Conservation (phyloP, 352 stramenopile species). For the Phytopythium boreale region DNA sequence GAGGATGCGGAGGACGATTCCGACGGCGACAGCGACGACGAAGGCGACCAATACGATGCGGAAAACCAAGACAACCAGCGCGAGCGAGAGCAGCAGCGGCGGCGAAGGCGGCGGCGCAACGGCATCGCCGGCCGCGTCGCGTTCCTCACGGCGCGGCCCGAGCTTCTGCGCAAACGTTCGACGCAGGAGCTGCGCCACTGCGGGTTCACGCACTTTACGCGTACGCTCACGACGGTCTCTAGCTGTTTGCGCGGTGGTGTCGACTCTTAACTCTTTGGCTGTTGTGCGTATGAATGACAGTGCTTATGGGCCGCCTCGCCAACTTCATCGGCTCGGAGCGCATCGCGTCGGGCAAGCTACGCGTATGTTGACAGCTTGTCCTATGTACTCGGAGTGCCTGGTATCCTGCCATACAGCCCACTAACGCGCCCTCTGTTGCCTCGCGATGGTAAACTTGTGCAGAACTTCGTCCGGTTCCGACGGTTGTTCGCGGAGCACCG, state of each 20-base stretch:
- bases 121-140: slow-evolving; percentile 43
- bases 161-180: slow-evolving; percentile 63
- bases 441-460: not conserved
- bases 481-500: slow-evolving; percentile 68
- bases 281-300: slow-evolving; percentile 16
- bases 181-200: slow-evolving; percentile 59
- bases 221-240: slow-evolving; percentile 27
- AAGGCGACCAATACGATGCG: slow-evolving; percentile 14
- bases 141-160: slow-evolving; percentile 73
- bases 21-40: slow-evolving; percentile 24
- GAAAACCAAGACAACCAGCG: slow-evolving; percentile 1
- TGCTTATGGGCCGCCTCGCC: slow-evolving; percentile 69
- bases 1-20: slow-evolving; percentile 17
- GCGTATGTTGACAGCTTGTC: slow-evolving; percentile 23
- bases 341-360: slow-evolving; percentile 68
- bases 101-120: not conserved
- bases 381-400: not conserved
- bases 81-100: not conserved
- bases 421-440: not conserved
- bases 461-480: slow-evolving; percentile 79
- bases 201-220: slow-evolving; percentile 74
- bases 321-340: slow-evolving; percentile 61
- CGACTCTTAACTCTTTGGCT: not conserved
- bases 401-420: not conserved
- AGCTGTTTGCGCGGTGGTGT: not conserved